Base-by-base conservation (phyloP, 768 basidiomycete genomes). In the Suillus subaureus region DNA sequence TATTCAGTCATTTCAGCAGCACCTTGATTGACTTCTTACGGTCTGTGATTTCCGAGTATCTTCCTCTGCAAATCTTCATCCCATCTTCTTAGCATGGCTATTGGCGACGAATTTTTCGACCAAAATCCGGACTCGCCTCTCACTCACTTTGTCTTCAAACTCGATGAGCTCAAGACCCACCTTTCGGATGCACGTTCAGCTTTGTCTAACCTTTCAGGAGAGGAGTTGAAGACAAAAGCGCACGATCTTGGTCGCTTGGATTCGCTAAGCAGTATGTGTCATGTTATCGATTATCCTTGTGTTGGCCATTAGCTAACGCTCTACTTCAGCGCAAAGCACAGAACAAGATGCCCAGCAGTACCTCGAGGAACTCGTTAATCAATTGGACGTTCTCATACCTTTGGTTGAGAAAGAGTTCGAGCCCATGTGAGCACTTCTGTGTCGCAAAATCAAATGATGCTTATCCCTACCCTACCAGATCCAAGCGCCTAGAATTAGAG, bases 21-120 rank as follows among this genome's bases (percentile, higher is more conserved):
- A 67, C 66, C 43, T 67, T 73, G 8, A 21, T 70, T n/a, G 65
- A 68, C 23, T 70, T 68, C 61, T 23, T 69, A 12, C 70, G 71
- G 71, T 70, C 2, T 33, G 63, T 63, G 43, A 26, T 60, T 57
- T 49, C 47, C 6, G 26, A 42, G 31, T 21, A 51, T 40, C 8
- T 35, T 31, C 21, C 23, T 54, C 16, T 52, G 21, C 21, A 21
- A 40, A 51, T 43, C 21, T 52, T 35, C 35, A 40, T 56, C 35
- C 39, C 47, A 51, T 31, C 54, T 54, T n/a, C 28, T 16, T 52
- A 56, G 45, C 28, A 63, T 33, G 45, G 61, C 47, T 49, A 66
- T 71, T 28, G 72, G 70, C 9, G 66, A 63, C 26, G 60, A 69
- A 55, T 73, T 72, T 62, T 67, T 64, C 61, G 54, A 45, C 28